phyloP scores from a whole-genome alignment of 2,329 filamentous ascomycete genomes.

The Pseudohalonectria lignicola region DNA sequence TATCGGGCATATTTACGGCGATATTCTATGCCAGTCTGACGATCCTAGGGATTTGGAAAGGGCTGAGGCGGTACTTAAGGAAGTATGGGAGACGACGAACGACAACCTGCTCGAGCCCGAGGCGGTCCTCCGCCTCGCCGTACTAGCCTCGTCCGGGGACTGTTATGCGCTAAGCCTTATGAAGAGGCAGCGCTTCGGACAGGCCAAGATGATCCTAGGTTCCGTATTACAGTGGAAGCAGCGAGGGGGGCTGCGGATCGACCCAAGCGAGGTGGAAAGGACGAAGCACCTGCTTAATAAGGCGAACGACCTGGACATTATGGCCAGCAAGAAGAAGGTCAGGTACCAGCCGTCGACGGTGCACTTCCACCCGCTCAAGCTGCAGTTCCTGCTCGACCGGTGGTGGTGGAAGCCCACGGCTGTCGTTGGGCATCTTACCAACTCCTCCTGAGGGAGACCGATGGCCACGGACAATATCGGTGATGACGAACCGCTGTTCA shows the following conservation, averaged over 20 bases:
- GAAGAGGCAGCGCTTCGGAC: slow-evolving; percentile 2
- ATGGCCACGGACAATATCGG: too few species aligned
- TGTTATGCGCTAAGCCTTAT: slow-evolving; percentile 3
- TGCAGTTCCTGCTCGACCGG: slow-evolving; percentile 3
- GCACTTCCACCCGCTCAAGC: slow-evolving; percentile 1
- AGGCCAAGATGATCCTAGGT: slow-evolving; percentile 1
- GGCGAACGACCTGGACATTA: background rate
- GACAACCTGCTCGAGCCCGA: slow-evolving; percentile 1
- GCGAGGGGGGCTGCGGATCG: background rate
- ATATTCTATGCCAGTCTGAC: slow-evolving; percentile 4
- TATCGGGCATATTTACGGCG: slow-evolving; percentile 4
- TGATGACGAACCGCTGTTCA: too few species aligned
- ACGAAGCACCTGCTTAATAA: slow-evolving; percentile 1
- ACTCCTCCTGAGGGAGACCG: too few species aligned
- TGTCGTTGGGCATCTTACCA: too few species aligned
- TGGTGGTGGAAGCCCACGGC: too few species aligned
- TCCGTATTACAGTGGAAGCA: slow-evolving; percentile 3
- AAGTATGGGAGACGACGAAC: slow-evolving; percentile 3
- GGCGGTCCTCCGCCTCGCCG: background rate
- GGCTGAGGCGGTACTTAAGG: slow-evolving; percentile 2
- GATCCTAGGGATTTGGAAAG: background rate
- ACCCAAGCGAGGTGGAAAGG: background rate
- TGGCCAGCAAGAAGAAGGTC: slow-evolving; percentile 2
- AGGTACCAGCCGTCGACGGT: slow-evolving; percentile 1
- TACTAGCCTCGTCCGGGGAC: slow-evolving; percentile 2